Conservation (phyloP, 148 eudicot species). For the Diospyros kaki region DNA sequence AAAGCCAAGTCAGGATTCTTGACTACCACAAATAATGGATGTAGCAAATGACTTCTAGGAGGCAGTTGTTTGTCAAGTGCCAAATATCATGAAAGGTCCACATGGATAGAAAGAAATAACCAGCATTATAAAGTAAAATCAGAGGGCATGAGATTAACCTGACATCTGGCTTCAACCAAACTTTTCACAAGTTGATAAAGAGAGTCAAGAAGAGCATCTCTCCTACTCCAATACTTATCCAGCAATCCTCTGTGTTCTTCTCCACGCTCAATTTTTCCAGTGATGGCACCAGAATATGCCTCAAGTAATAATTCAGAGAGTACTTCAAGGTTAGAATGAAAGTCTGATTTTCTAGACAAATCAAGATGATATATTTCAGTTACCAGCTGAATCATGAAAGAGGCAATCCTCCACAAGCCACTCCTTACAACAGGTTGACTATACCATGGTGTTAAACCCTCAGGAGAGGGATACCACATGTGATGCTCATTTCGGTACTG, state of each 20-base stretch:
- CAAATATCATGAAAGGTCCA: not conserved
- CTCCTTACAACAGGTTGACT: constrained; percentile 59
- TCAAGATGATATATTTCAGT: constrained; percentile 54
- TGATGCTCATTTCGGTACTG: constrained; percentile 74
- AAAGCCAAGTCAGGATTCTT: not conserved
- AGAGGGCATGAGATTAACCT: constrained; percentile 36
- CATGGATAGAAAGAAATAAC: constrained; percentile 11
- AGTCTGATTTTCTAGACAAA: constrained; percentile 49
- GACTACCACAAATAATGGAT: not conserved
- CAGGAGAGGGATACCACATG: constrained; percentile 91
- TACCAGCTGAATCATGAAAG: constrained; percentile 63
- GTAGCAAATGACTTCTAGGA: not conserved
- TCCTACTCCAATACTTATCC: constrained; percentile 70
- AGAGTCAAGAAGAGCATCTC: constrained; percentile 77
- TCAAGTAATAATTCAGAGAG: constrained; percentile 78
- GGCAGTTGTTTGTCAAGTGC: not conserved
- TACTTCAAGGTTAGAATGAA: constrained; percentile 63
- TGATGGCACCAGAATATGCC: constrained; percentile 79
- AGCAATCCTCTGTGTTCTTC: constrained; percentile 71
- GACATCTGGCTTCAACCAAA: constrained; percentile 44
- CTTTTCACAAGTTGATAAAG: constrained; percentile 78
- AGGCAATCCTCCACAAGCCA: constrained; percentile 88
- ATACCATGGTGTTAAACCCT: constrained; percentile 92
- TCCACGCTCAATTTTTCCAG: constrained; percentile 74
- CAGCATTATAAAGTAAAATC: not conserved